Percentiles rank a stretch among this genome's conserved stretches.
These are phyloP conservation scores for Holtermannia corniformis DNA, from an alignment of 768 basidiomycete genomes.

Conservation along the genomic window DNA sequence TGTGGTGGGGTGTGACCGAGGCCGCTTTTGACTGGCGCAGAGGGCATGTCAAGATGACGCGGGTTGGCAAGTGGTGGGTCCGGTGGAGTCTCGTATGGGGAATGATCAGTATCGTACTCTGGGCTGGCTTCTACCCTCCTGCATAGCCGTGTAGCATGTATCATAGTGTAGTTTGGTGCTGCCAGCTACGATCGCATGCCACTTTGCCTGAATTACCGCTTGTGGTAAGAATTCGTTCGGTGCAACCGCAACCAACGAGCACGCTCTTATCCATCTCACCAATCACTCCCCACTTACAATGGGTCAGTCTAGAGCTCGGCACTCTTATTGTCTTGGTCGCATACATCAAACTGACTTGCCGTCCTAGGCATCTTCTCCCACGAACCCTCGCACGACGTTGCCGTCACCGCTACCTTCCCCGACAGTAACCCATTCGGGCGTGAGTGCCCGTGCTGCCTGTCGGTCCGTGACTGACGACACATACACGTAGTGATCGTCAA, in stretches of 20 bases:
- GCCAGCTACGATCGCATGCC: too few relatives aligned
- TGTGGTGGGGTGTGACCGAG: conserved; percentile 78
- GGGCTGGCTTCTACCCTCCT: conserved; percentile 83
- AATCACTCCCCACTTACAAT: too few relatives aligned
- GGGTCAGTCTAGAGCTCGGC: neutral
- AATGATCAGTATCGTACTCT: conserved; percentile 57
- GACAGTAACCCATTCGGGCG: conserved; percentile 36
- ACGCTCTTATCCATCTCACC: too few relatives aligned
- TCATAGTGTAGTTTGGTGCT: too few relatives aligned
- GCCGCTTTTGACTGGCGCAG: conserved; percentile 45
- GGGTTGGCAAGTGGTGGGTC: conserved; percentile 56
- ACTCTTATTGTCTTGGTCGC: neutral
- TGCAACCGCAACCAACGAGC: too few relatives aligned
- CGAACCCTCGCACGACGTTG: conserved; percentile 28
- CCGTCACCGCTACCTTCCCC: conserved; percentile 35
- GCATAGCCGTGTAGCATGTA: conserved; percentile 47
- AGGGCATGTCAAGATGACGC: conserved; percentile 6
- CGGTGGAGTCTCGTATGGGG: conserved; percentile 75
- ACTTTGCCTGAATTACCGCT: neutral
- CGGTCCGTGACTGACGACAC: neutral
- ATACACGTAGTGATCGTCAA: conserved; percentile 30
- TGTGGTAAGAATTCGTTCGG: neutral
- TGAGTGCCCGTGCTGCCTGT: conserved; percentile 14
- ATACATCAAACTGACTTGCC: too few relatives aligned
- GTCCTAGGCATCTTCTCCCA: conserved; percentile 30